phyloP scores from a whole-genome alignment of 2,329 filamentous ascomycete genomes.

The Colletotrichum musae region DNA sequence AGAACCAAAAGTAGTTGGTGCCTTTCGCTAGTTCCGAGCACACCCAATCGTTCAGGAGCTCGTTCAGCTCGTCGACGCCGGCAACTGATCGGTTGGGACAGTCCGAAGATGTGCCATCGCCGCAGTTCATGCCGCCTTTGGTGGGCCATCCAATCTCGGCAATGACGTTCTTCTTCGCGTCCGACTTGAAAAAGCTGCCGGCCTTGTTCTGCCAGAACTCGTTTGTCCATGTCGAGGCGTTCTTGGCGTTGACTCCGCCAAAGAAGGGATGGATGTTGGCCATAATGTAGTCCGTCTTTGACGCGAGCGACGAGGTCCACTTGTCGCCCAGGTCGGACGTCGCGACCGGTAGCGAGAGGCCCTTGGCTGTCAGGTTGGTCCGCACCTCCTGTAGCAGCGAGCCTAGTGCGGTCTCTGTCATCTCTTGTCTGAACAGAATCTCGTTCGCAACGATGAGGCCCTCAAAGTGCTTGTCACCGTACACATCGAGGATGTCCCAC shows the following conservation, averaged over 20 bases:
- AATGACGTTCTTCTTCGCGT: slow-evolving; percentile 81
- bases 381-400: slow-evolving; percentile 77
- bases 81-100: slow-evolving; percentile 82
- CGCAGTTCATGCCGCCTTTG: slow-evolving; percentile 76
- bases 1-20: slow-evolving; percentile 98
- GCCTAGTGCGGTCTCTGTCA: slow-evolving; percentile 76
- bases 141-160: slow-evolving; percentile 94
- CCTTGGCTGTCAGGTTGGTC: slow-evolving; percentile 77
- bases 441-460: slow-evolving; percentile 88
- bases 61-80: slow-evolving; percentile 84
- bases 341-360: slow-evolving; percentile 80
- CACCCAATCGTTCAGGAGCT: slow-evolving; percentile 89
- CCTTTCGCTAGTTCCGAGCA: slow-evolving; percentile 84
- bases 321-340: slow-evolving; percentile 92
- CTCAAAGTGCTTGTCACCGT: slow-evolving; percentile 79
- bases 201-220: slow-evolving; percentile 84
- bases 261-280: slow-evolving; percentile 98
- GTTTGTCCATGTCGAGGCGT: slow-evolving; percentile 85
- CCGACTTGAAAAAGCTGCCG: slow-evolving; percentile 73
- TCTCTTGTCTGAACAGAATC: slow-evolving; percentile 82
- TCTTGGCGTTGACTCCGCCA: slow-evolving; percentile 77
- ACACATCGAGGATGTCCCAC: slow-evolving; percentile 83
- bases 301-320: slow-evolving; percentile 81
- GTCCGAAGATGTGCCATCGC: slow-evolving; percentile 45
- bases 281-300: slow-evolving; percentile 89